Conservation (phyloP, 1,284 basidiomycete genomes). For the Rhodotorula sp. region DNA sequence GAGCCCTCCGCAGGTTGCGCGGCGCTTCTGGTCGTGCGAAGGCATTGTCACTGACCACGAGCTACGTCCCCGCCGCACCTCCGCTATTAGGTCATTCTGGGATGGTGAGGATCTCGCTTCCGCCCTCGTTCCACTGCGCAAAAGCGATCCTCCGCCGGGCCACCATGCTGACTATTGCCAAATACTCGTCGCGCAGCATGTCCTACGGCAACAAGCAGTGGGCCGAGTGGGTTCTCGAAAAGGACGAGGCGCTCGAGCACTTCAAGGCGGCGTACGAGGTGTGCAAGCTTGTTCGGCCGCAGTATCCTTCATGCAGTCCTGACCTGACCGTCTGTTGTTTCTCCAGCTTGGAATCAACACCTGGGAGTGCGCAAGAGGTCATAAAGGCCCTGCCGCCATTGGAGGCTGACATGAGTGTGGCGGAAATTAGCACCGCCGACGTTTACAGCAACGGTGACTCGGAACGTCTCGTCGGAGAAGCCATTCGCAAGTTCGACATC, state of each 20-base stretch:
- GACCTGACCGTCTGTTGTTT: neutral
- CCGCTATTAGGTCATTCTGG: slow-evolving; percentile 5
- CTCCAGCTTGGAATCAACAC: slow-evolving; percentile 59
- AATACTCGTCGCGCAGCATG: slow-evolving; percentile 51
- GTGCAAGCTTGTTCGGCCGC: neutral
- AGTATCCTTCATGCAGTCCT: neutral
- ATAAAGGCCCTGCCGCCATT: neutral
- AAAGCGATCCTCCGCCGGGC: no score
- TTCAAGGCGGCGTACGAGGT: slow-evolving; percentile 60
- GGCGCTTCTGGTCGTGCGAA: neutral
- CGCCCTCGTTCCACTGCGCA: neutral
- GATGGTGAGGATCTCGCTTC: neutral
- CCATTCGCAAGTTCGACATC: slow-evolving; percentile 68
- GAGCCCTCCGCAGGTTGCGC: neutral
- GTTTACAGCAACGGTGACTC: slow-evolving; percentile 68
- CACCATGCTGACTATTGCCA: no score
- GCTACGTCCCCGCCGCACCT: no score
- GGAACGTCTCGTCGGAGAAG: slow-evolving; percentile 73
- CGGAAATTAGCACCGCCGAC: slow-evolving; percentile 44
- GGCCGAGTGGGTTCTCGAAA: slow-evolving; percentile 58
- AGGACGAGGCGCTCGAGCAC: slow-evolving; percentile 60
- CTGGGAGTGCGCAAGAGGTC: slow-evolving; percentile 17
- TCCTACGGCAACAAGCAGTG: slow-evolving; percentile 51
- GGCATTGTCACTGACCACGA: no score
- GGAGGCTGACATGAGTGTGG: slow-evolving; percentile 30